Conservation (phyloP, 2,329 filamentous ascomycete species). For the Verticillium isaacii region DNA sequence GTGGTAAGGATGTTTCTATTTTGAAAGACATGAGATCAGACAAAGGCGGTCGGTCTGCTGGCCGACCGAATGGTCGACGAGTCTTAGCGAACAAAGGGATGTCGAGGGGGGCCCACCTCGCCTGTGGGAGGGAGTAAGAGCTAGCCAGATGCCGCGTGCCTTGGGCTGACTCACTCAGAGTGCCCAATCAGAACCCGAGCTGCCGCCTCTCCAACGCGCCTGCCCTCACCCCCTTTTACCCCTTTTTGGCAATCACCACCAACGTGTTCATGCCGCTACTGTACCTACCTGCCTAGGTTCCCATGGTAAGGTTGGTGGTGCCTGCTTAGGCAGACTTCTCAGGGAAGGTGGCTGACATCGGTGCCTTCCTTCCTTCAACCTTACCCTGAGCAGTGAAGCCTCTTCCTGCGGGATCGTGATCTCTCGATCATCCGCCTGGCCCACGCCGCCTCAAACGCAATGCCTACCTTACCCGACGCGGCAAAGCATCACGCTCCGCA, state of each 20-base stretch:
- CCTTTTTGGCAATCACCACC: background rate
- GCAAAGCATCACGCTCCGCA: no score
- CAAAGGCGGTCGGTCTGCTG: background rate
- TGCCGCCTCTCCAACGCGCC: background rate
- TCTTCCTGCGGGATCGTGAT: no score
- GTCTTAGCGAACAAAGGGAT: background rate
- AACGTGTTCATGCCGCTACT: background rate
- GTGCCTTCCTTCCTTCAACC: no score
- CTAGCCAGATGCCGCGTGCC: background rate
- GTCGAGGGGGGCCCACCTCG: background rate
- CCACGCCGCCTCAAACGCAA: no score
- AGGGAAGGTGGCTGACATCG: no score
- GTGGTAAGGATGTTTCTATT: background rate
- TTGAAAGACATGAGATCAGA: background rate
- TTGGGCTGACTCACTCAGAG: background rate
- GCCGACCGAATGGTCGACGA: background rate
- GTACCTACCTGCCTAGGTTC: background rate
- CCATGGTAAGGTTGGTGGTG: background rate
- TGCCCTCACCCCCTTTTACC: background rate
- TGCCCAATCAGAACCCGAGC: background rate
- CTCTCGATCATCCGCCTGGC: no score
- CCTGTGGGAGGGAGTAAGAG: background rate
- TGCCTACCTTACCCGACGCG: no score
- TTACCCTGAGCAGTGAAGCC: no score
- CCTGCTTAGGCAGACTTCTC: no score